phyloP scores from a whole-genome alignment of 73 alveolate genomes.

The Blepharisma stoltei region DNA sequence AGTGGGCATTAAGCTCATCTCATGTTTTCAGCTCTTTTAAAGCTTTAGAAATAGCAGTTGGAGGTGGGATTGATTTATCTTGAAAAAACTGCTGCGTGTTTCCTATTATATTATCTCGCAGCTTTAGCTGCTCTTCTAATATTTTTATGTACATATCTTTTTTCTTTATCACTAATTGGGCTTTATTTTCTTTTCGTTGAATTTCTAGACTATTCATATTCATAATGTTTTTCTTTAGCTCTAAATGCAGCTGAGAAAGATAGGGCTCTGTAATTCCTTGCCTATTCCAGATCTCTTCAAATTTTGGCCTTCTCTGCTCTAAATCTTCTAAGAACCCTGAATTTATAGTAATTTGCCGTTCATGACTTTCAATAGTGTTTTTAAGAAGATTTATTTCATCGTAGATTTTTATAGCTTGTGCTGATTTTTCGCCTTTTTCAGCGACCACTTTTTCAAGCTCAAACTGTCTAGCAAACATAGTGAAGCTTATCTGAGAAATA shows the following conservation, averaged over 20 bases:
- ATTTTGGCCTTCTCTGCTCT: not conserved
- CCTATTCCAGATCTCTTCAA: not conserved
- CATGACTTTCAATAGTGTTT: not conserved
- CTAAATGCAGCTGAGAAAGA: conserved; percentile 4
- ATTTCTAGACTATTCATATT: conserved; percentile 6
- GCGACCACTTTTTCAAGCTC: not conserved
- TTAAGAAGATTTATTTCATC: not conserved
- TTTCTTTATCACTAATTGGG: not conserved
- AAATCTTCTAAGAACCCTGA: not conserved
- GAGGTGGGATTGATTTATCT: no score
- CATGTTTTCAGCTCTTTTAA: no score
- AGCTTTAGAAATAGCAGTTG: no score
- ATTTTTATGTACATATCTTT: conserved; percentile 21
- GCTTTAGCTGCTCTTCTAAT: conserved; percentile 30
- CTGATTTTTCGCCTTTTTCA: not conserved
- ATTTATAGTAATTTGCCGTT: not conserved
- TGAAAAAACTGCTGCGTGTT: not conserved
- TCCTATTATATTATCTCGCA: conserved; percentile 11
- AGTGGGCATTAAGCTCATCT: no score
- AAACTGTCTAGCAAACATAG: not conserved
- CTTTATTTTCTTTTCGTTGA: not conserved
- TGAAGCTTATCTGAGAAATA: not conserved
- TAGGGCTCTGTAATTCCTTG: not conserved
- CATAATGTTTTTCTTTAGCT: conserved; percentile 24
- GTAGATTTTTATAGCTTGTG: no score